These are phyloP conservation scores for Fonsecaea multimorphosa DNA, from an alignment of 2,329 filamentous ascomycete genomes.

Conservation along the genomic window DNA sequence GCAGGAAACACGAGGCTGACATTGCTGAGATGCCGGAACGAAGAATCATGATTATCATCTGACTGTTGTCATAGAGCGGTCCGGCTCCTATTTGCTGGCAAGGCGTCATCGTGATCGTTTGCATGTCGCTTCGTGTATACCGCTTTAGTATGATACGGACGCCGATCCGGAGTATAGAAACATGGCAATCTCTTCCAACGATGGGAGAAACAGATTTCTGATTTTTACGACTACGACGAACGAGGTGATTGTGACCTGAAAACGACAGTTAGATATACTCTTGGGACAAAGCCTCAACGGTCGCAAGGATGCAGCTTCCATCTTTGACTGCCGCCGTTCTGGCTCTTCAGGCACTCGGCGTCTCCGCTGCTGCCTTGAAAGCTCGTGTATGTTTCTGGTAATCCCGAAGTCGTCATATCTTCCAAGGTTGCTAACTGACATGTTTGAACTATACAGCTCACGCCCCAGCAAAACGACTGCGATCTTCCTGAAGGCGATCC, in stretches of 20 bases:
- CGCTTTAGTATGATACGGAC: not conserved
- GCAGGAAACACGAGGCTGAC: not conserved
- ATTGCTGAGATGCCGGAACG: not conserved
- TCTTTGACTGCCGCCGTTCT: not conserved
- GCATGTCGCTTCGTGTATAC: not conserved
- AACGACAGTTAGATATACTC: not conserved
- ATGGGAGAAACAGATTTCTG: not conserved
- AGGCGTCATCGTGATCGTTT: not conserved
- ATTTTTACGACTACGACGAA: not conserved
- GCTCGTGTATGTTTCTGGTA: not conserved
- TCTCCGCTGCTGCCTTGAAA: conserved; percentile 8
- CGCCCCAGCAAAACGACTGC: conserved; percentile 4
- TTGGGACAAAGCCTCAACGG: not conserved
- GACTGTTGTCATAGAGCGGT: not conserved
- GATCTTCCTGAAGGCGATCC: conserved; percentile 12
- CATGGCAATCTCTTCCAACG: not conserved
- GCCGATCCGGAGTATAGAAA: not conserved
- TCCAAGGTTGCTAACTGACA: too few relatives aligned
- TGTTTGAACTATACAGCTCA: not conserved
- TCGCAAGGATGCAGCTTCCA: not conserved
- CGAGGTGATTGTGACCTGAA: not conserved
- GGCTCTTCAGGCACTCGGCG: not conserved
- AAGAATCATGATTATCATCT: not conserved
- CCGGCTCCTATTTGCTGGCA: not conserved
- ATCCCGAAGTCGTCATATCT: not conserved